Evolutionary conservation across 371 early-diverging fungal species (phyloP).

Genomic region (Mucor lusitanicus): DNA sequence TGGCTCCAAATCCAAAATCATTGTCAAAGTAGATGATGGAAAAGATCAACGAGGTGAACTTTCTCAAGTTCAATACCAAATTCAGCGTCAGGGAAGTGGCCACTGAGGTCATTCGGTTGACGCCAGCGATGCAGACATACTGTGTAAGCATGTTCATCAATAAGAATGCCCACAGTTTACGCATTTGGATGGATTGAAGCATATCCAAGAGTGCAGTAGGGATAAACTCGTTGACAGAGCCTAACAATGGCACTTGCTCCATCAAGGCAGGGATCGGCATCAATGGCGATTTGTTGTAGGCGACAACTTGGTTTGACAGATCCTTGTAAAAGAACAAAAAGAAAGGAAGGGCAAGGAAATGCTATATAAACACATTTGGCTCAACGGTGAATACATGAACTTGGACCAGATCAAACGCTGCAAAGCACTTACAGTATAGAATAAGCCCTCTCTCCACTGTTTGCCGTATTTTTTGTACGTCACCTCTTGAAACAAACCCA

Average conservation of each 20-base stretch:
- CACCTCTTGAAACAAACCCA: slow-evolving; percentile 84
- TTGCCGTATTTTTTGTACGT: slow-evolving; percentile 82
- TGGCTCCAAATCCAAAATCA: slow-evolving; percentile 65
- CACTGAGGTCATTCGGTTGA: slow-evolving; percentile 78
- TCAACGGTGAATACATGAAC: too few relatives aligned
- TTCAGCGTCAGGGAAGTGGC: slow-evolving; percentile 83
- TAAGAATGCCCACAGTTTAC: slow-evolving; percentile 72
- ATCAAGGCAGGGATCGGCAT: slow-evolving; percentile 43
- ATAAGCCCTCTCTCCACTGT: slow-evolving; percentile 89
- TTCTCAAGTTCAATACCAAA: slow-evolving; percentile 83
- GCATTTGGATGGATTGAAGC: slow-evolving; percentile 37
- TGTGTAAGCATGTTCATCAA: slow-evolving; percentile 75
- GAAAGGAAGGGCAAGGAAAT: slow-evolving; percentile 79
- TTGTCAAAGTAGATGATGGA: slow-evolving; percentile 87
- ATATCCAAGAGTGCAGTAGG: slow-evolving; percentile 27
- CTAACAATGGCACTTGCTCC: slow-evolving; percentile 35
- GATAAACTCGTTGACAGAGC: slow-evolving; percentile 16
- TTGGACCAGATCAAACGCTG: too few relatives aligned
- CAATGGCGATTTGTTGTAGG: slow-evolving; percentile 56
- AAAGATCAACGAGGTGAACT: slow-evolving; percentile 78
- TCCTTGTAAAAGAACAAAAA: slow-evolving; percentile 74
- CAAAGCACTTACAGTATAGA: slow-evolving; percentile 77
- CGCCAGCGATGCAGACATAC: slow-evolving; percentile 86
- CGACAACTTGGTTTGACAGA: slow-evolving; percentile 52
- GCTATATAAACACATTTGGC: slow-evolving; percentile 38